A percentile compares a stretch with the other conserved stretches of the same genome.
Evolutionary conservation across 225 moss, liverwort and hornwort genomes (phyloP).

Genomic region (Physcomitrellopsis africana): DNA sequence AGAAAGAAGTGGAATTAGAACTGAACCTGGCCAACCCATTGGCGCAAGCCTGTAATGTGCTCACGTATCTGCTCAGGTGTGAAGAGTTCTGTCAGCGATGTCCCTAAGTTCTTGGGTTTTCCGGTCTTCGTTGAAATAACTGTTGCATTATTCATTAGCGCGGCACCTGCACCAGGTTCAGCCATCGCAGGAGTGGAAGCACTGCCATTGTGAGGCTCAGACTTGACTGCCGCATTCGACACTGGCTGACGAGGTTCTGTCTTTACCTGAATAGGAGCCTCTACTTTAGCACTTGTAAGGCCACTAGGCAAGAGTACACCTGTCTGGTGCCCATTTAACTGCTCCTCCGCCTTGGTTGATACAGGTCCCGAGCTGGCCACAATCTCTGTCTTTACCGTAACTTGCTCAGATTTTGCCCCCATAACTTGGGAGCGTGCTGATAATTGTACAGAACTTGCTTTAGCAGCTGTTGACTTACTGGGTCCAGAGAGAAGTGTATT

Average conservation of each 20-base stretch:
- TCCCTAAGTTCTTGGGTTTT: constrained; percentile 92
- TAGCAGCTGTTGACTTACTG: constrained; percentile 45
- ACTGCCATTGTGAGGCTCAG: constrained; percentile 43
- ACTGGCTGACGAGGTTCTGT: constrained; percentile 56
- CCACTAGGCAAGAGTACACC: constrained; percentile 32
- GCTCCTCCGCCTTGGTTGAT: constrained; percentile 57
- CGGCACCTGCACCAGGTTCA: constrained; percentile 50
- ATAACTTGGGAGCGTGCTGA: constrained; percentile 38
- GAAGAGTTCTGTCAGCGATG: constrained; percentile 95
- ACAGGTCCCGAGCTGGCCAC: constrained; percentile 27
- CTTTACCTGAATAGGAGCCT: constrained; percentile 51
- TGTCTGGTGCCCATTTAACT: constrained; percentile 41
- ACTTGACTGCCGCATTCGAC: constrained; percentile 40
- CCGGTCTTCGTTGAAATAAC: constrained; percentile 58
- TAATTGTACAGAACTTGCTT: constrained; percentile 36
- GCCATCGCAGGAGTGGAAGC: constrained; percentile 42
- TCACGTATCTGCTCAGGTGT: constrained; percentile 92
- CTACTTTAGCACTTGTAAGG: constrained; percentile 35
- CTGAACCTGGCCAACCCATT: constrained; percentile 98
- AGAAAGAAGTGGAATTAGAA: constrained; percentile 16
- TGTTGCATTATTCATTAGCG: constrained; percentile 33
- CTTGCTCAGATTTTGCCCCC: constrained; percentile 54
- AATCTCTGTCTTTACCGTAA: constrained; percentile 51
- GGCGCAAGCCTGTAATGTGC: constrained; percentile 93
- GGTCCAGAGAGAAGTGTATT: constrained; percentile 42